Conservation (phyloP, 83 land plant genomes). For the Picea abies region DNA sequence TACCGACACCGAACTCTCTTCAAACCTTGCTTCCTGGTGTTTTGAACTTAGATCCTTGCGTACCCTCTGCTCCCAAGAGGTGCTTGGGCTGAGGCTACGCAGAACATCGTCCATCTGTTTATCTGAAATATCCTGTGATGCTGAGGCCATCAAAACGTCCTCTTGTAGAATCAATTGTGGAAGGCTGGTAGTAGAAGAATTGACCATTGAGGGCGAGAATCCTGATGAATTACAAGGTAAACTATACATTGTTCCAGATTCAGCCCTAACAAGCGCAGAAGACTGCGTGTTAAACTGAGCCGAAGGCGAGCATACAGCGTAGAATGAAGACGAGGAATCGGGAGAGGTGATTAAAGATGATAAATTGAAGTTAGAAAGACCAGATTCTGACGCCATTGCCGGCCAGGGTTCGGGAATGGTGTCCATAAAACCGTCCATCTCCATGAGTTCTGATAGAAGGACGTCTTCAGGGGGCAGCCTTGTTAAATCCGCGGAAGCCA, state of each 20-base stretch:
- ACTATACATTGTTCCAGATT: background rate
- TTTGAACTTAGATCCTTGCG: background rate
- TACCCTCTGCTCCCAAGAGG: background rate
- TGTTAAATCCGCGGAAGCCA: no score
- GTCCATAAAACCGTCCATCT: background rate
- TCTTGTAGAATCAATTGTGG: background rate
- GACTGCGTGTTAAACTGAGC: background rate
- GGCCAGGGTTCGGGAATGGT: background rate
- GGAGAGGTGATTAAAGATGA: background rate
- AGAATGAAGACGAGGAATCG: background rate
- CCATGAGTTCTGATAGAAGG: background rate
- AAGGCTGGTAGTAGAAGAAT: conserved; percentile 2
- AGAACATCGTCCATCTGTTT: background rate
- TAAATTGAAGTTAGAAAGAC: background rate
- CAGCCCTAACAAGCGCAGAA: background rate
- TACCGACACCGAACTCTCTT: background rate
- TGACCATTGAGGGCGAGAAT: conserved; percentile 14
- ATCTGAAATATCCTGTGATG: background rate
- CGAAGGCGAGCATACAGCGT: background rate
- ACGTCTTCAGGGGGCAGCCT: background rate
- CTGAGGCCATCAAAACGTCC: background rate
- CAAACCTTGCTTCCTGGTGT: background rate
- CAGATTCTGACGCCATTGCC: background rate
- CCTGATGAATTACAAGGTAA: conserved; percentile 3
- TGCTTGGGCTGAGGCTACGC: conserved; percentile 10